Evolutionary conservation across 78 protist genomes (phyloP).

Genomic region (Trichosphaerium sp.): DNA sequence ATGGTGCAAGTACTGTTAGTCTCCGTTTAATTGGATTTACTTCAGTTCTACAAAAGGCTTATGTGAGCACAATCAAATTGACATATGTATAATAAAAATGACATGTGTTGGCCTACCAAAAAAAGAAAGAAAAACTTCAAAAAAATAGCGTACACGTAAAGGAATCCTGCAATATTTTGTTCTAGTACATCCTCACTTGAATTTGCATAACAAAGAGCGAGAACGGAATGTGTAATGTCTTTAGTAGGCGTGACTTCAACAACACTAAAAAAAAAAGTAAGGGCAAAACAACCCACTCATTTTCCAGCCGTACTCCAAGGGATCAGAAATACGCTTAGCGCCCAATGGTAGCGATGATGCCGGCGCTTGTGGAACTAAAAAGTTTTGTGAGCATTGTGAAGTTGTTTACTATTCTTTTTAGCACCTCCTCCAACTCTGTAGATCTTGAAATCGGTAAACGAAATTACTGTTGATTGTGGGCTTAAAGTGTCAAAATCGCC

Average conservation of each 20-base stretch:
- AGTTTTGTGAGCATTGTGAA: too few relatives aligned
- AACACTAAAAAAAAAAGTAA: neutral
- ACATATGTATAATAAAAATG: neutral
- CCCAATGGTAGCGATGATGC: constrained; percentile 21
- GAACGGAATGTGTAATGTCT: constrained; percentile 26
- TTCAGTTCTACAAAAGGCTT: constrained; percentile 5
- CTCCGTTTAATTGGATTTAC: constrained; percentile 33
- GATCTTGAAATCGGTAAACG: constrained; percentile 29
- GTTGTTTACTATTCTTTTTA: too few relatives aligned
- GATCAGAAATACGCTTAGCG: neutral
- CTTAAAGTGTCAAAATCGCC: constrained; percentile 25
- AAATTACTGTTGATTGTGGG: constrained; percentile 19
- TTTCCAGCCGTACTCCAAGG: neutral
- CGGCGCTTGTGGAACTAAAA: constrained; percentile 17
- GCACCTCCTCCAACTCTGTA: constrained; percentile 41
- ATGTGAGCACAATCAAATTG: neutral
- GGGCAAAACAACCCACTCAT: neutral
- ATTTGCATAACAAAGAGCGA: constrained; percentile 31
- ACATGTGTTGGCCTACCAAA: too few relatives aligned
- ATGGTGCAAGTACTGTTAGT: constrained; percentile 46
- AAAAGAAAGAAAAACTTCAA: neutral
- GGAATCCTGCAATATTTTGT: constrained; percentile 42
- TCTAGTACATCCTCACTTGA: neutral
- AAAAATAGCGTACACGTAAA: constrained; percentile 26
- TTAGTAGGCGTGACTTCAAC: constrained; percentile 9